Percentiles rank a stretch among this genome's conserved stretches.
phyloP scores from a whole-genome alignment of 2,329 filamentous ascomycete species.

The Sordariomycetes sp. region DNA sequence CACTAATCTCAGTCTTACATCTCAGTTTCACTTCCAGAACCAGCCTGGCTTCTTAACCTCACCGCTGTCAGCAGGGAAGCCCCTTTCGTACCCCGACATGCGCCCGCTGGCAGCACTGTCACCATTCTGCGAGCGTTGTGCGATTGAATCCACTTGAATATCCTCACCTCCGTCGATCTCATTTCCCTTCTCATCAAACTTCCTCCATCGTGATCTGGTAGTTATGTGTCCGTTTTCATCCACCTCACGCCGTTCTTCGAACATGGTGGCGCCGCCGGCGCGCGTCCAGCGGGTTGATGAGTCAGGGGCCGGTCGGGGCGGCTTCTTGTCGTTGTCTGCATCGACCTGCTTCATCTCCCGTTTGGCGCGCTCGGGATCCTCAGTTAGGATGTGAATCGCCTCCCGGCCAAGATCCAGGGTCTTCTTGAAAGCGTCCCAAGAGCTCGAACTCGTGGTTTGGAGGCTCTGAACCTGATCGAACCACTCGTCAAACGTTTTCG shows the following conservation, averaged over 20 bases:
- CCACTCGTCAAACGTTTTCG: conserved; percentile 36
- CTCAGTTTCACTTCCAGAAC: conserved; percentile 11
- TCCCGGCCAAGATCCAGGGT: too few species aligned
- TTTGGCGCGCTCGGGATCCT: too few species aligned
- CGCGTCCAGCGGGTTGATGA: too few species aligned
- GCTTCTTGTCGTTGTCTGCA: too few species aligned
- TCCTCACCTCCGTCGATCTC: conserved; percentile 30
- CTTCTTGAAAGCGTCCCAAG: conserved; percentile 31
- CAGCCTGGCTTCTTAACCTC: conserved; percentile 6
- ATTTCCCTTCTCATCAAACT: conserved; percentile 29
- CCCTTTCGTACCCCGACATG: neutral
- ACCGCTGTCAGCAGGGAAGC: neutral
- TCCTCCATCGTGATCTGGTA: conserved; percentile 28
- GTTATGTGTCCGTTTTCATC: conserved; percentile 33
- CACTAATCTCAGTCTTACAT: too few species aligned
- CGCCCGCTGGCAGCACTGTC: too few species aligned
- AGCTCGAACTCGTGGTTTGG: conserved; percentile 24
- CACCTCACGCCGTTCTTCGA: conserved; percentile 27
- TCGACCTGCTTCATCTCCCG: too few species aligned
- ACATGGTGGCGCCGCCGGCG: conserved; percentile 15
- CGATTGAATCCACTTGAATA: too few species aligned
- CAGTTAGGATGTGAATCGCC: too few species aligned
- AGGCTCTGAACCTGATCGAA: conserved; percentile 26
- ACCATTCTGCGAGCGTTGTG: too few species aligned
- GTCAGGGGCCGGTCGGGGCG: too few species aligned